Conservation (phyloP, 1,284 basidiomycete species). For the Apiotrichum montevideense region DNA sequence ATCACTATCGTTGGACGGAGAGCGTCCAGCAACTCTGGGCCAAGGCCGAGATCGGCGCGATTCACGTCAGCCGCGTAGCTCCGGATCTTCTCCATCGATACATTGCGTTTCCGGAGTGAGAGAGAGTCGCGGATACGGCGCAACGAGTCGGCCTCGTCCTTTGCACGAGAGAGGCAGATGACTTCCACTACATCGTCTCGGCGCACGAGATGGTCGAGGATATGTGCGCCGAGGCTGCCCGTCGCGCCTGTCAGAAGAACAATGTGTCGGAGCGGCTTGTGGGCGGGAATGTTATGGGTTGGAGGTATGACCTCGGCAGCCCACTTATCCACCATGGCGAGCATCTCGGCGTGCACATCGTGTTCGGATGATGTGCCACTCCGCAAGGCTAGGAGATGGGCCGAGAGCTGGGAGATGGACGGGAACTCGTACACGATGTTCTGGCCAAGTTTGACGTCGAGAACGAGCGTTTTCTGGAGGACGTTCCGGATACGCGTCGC, state of each 20-base stretch:
- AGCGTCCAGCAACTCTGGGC: slow-evolving; percentile 41
- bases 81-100: slow-evolving; percentile 36
- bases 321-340: too few relatives aligned
- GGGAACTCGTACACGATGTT: slow-evolving; percentile 47
- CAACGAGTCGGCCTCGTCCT: background rate
- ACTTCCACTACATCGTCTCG: background rate
- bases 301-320: too few relatives aligned
- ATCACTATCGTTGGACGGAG: slow-evolving; percentile 44
- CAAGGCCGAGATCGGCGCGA: slow-evolving; percentile 47
- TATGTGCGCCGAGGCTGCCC: slow-evolving; percentile 57
- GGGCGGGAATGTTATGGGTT: background rate
- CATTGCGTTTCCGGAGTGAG: background rate
- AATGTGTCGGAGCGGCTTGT: background rate
- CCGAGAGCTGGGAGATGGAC: slow-evolving; percentile 30
- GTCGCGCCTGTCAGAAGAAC: slow-evolving; percentile 56
- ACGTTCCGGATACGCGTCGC: slow-evolving; percentile 35
- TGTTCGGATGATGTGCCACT: too few relatives aligned
- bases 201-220: slow-evolving; percentile 52
- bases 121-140: background rate
- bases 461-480: slow-evolving; percentile 50
- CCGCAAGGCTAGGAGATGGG: slow-evolving; percentile 18
- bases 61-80: slow-evolving; percentile 47
- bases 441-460: slow-evolving; percentile 45
- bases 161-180: slow-evolving; percentile 3
- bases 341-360: too few relatives aligned